Base-by-base conservation (phyloP, 257 asterid genomes). In the Fraxinus americana region DNA sequence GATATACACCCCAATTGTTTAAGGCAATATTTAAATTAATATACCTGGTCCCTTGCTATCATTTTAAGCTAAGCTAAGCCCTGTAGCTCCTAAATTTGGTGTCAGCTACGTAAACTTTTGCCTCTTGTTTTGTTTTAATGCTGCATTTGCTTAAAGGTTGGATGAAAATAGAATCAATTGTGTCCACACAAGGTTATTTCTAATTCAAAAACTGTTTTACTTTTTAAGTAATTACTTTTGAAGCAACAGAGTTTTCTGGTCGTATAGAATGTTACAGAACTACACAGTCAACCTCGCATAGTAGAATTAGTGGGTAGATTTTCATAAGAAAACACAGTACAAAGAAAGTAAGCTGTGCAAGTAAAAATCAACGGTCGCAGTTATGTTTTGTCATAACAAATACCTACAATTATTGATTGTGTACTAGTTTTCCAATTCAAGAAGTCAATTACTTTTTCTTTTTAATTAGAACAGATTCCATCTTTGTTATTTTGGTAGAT, bases 351-450 rank as follows among this genome's bases (percentile, higher is more conserved):
- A 34, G 36, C 29, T 23, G 30, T 36, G 19, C 23, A 27, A 45
- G 32, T 25, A 36, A 72, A 16, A 29, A 65, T 67, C 68, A 77
- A 32, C 69, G 35, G 25, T 72, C 38, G 57, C 25, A 9, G 52
- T 30, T 68, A n/a, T 34, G 12, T 9, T 35, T 32, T n/a, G 73
- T 11, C 52, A 0, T 35, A n/a, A 69, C 16, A 69, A 19, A 0
- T 35, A 32, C 50, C 7, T 30, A 32, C 23, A 35, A 8, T 1
- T 70, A 21, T 19, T 70, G 57, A 19, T 39, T 41, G 4, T 39
- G 39, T 70, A 14, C 27, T 70, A 34, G 59, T 74, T 74, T 59
- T 21, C 57, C 14, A 48, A n/a, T n/a, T n/a, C n/a, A n/a, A n/a
- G n/a, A n/a, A n/a, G n/a, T n/a, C n/a, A n/a, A n/a, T n/a, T n/a